Percentiles rank a stretch among this genome's conserved stretches.
These are phyloP conservation scores for Cynara cardunculus DNA, from an alignment of 129 eudicot species.

Conservation along the genomic window DNA sequence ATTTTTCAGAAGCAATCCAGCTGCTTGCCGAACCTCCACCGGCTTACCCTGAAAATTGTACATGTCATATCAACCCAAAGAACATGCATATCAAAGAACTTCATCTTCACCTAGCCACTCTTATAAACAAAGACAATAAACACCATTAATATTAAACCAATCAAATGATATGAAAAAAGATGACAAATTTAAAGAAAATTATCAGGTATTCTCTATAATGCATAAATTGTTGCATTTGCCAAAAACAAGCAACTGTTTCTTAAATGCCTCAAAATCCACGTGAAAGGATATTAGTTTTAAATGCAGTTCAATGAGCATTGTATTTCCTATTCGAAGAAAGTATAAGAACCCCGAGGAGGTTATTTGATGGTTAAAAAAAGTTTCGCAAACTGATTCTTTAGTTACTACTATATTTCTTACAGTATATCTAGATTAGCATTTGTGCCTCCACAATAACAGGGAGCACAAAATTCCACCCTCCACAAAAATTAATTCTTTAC, in stretches of 20 bases:
- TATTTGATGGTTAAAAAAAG: neutral
- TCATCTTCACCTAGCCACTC: slow-evolving; percentile 9
- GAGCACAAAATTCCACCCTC: neutral
- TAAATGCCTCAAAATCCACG: neutral
- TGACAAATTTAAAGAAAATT: neutral
- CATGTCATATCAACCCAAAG: slow-evolving; percentile 8
- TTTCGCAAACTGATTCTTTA: neutral
- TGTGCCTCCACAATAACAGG: neutral
- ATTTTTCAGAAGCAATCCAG: slow-evolving; percentile 91
- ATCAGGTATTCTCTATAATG: neutral
- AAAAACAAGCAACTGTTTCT: slow-evolving; percentile 1
- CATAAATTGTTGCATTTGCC: neutral
- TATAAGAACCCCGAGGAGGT: neutral
- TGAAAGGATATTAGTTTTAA: too few relatives aligned
- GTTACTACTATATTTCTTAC: neutral
- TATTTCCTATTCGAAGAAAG: neutral
- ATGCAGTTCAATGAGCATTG: neutral
- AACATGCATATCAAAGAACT: slow-evolving; percentile 17
- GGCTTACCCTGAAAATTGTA: slow-evolving; percentile 60
- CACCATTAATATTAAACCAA: slow-evolving; percentile 5
- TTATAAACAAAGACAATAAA: slow-evolving; percentile 15
- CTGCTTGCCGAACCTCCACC: slow-evolving; percentile 95
- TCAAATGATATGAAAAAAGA: neutral
- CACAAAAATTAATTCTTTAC: neutral
- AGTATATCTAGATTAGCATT: neutral